Percentiles rank a stretch among this genome's conserved stretches.
Evolutionary conservation across 2,329 filamentous ascomycete species (phyloP).

Genomic region (Fusarium udum): DNA sequence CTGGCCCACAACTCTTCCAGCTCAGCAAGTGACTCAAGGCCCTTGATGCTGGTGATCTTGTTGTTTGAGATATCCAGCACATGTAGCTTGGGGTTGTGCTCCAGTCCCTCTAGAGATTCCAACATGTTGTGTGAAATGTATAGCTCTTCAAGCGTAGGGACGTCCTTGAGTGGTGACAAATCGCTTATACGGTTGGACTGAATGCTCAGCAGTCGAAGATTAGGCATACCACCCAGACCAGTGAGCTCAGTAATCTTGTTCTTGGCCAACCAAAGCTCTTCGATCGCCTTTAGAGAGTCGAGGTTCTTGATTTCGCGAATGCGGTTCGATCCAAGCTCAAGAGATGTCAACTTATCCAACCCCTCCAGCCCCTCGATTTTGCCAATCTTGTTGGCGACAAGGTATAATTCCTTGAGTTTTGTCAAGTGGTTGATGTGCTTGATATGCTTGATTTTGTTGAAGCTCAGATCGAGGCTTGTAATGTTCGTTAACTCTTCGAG

Average conservation of each 20-base stretch:
- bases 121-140: constrained; percentile 97
- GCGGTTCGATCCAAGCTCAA: constrained; percentile 92
- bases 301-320: constrained; percentile 90
- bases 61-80: constrained; percentile 93
- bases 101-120: constrained; percentile 77
- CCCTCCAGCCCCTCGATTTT: constrained; percentile 86
- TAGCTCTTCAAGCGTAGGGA: constrained; percentile 85
- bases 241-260: constrained; percentile 92
- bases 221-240: constrained; percentile 77
- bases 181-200: constrained; percentile 92
- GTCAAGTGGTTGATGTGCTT: constrained; percentile 83
- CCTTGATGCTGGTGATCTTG: constrained; percentile 77
- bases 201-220: constrained; percentile 88
- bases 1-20: constrained; percentile 96
- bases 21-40: constrained; percentile 72
- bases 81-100: constrained; percentile 71
- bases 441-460: constrained; percentile 99
- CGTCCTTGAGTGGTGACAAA: constrained; percentile 77
- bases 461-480: constrained; percentile 86
- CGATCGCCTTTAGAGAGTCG: constrained; percentile 77
- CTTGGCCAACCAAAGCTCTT: constrained; percentile 93
- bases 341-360: constrained; percentile 77
- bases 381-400: constrained; percentile 94
- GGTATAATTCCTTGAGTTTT: constrained; percentile 83
- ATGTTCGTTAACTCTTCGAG: constrained; percentile 81